Evolutionary conservation across 1,284 basidiomycete species (phyloP).

Genomic region (Trametes versicolor): DNA sequence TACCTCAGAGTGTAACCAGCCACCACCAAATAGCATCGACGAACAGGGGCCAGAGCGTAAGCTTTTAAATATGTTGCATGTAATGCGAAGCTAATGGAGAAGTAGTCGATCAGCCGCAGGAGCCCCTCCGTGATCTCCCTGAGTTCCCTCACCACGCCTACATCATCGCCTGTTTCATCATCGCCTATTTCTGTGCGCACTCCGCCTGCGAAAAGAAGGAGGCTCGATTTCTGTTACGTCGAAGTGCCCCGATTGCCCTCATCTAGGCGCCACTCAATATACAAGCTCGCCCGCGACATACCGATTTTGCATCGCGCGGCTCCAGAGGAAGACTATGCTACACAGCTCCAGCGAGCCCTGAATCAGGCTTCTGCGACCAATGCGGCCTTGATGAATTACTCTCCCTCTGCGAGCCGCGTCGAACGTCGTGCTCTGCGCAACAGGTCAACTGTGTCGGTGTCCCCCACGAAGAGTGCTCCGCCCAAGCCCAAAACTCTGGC

Average conservation of each 20-base stretch:
- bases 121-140: constrained; percentile 1
- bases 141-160: background rate
- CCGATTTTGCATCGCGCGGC: constrained; percentile 4
- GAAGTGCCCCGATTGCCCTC: constrained; percentile 21
- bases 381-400: constrained; percentile 4
- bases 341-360: constrained; percentile 8
- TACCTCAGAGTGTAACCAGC: background rate
- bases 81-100: background rate
- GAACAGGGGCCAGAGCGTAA: background rate
- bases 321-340: constrained; percentile 16
- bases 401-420: background rate
- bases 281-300: constrained; percentile 13
- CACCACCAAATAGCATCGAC: background rate
- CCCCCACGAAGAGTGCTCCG: background rate
- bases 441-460: background rate
- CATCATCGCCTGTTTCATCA: constrained; percentile 3
- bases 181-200: constrained; percentile 4
- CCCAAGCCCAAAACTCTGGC: background rate
- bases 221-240: constrained; percentile 17
- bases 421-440: background rate
- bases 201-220: constrained; percentile 16
- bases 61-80: background rate
- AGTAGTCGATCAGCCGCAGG: background rate
- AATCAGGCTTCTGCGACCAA: constrained; percentile 19
- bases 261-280: constrained; percentile 2